phyloP scores from a whole-genome alignment of 2,329 filamentous ascomycete genomes.

The Aspergillus versicolor region DNA sequence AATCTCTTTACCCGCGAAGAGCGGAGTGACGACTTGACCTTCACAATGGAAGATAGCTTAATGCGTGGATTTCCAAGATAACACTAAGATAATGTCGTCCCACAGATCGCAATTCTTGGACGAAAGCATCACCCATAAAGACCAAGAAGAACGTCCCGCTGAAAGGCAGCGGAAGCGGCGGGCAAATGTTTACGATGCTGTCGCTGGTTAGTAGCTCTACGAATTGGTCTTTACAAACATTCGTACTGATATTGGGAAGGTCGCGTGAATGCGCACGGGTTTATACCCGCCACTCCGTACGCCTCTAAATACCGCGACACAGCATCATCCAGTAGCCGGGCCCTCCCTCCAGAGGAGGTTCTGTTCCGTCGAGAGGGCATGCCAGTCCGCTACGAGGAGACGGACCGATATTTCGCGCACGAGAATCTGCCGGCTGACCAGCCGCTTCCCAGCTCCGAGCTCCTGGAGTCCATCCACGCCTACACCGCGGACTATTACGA shows the following conservation, averaged over 20 bases:
- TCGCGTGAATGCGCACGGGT: constrained; percentile 44
- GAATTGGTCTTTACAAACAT: background rate
- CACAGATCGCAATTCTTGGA: constrained; percentile 21
- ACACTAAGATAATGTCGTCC: constrained; percentile 20
- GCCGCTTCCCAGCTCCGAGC: constrained; percentile 55
- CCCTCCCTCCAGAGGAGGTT: constrained; percentile 58
- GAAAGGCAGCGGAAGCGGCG: constrained; percentile 30
- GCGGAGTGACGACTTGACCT: background rate
- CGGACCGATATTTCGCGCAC: constrained; percentile 57
- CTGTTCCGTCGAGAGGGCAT: constrained; percentile 55
- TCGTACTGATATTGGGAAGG: constrained; percentile 31
- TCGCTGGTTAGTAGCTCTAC: constrained; percentile 48
- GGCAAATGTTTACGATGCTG: constrained; percentile 58
- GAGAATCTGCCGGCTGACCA: constrained; percentile 40
- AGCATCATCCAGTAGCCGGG: constrained; percentile 33
- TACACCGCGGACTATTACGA: constrained; percentile 59
- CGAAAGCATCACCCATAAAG: constrained; percentile 17
- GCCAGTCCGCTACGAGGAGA: constrained; percentile 52
- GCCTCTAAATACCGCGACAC: constrained; percentile 35
- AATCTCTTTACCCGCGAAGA: background rate
- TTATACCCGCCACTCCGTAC: constrained; percentile 24
- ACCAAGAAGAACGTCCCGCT: constrained; percentile 4
- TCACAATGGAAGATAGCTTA: background rate
- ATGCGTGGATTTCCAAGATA: background rate
- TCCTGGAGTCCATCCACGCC: constrained; percentile 57